Percentiles rank a stretch among this genome's conserved stretches.
phyloP scores from a whole-genome alignment of 2,329 filamentous ascomycete genomes.

The Leptographium radiaticola region DNA sequence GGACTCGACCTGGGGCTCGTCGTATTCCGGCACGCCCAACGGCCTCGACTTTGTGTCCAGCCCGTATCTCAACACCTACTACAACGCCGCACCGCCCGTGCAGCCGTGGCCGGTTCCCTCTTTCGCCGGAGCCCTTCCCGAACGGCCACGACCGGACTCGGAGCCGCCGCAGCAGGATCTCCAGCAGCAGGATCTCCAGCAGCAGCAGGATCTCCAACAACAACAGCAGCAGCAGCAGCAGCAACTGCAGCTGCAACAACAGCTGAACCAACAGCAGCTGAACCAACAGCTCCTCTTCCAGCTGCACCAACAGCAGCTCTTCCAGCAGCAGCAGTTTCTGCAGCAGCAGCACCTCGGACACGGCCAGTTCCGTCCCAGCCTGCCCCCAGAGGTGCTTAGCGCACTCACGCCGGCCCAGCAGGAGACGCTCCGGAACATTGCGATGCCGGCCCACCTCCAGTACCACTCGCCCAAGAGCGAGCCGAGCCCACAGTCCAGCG shows the following conservation, averaged over 20 bases:
- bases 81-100: slow-evolving; percentile 17
- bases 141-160: slow-evolving; percentile 15
- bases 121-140: slow-evolving; percentile 20
- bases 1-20: slow-evolving; percentile 28
- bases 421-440: slow-evolving; percentile 48
- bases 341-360: slow-evolving; percentile 19
- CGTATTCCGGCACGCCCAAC: slow-evolving; percentile 23
- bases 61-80: slow-evolving; percentile 12
- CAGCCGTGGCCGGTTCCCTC: slow-evolving; percentile 17
- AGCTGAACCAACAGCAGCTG: not conserved
- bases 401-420: slow-evolving; percentile 44
- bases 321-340: slow-evolving; percentile 13
- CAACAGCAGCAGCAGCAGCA: not conserved
- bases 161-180: slow-evolving; percentile 5
- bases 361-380: slow-evolving; percentile 15
- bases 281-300: slow-evolving; percentile 3
- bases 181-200: not conserved
- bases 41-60: slow-evolving; percentile 20
- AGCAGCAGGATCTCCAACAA: not conserved
- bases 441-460: slow-evolving; percentile 50
- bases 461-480: slow-evolving; percentile 47
- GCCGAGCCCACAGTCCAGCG: slow-evolving; percentile 43
- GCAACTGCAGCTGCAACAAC: not conserved
- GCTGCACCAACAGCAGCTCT: slow-evolving; percentile 2
- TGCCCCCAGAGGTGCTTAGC: slow-evolving; percentile 21